phyloP scores from a whole-genome alignment of 2,329 filamentous ascomycete species.

The Chalaropsis thielavioides region DNA sequence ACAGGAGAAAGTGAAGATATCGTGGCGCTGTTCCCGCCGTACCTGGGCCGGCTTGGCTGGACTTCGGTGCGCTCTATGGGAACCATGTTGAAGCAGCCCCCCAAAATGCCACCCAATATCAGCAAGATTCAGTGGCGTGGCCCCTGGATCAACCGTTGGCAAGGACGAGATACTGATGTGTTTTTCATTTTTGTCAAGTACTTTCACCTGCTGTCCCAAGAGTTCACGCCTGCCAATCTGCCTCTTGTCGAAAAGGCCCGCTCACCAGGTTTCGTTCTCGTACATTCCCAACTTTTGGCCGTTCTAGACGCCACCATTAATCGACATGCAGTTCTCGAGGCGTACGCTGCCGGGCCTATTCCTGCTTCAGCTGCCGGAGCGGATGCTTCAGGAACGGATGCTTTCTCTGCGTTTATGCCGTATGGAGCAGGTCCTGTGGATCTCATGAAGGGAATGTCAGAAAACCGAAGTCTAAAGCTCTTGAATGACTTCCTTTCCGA shows the following conservation, averaged over 20 bases:
- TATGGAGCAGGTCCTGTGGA: slow-evolving; percentile 45
- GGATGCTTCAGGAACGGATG: slow-evolving; percentile 45
- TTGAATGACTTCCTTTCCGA: slow-evolving; percentile 62
- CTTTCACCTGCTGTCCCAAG: slow-evolving; percentile 63
- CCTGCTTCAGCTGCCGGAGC: slow-evolving; percentile 39
- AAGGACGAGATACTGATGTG: slow-evolving; percentile 71
- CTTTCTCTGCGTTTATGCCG: slow-evolving; percentile 47
- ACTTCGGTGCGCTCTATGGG: slow-evolving; percentile 35
- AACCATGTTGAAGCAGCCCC: slow-evolving; percentile 48
- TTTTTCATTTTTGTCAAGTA: slow-evolving; percentile 88
- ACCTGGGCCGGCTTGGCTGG: slow-evolving; percentile 44
- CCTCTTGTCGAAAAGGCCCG: slow-evolving; percentile 43
- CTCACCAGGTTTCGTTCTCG: slow-evolving; percentile 62
- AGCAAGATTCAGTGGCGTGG: slow-evolving; percentile 71
- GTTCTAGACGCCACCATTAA: slow-evolving; percentile 75
- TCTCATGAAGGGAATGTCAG: slow-evolving; percentile 66
- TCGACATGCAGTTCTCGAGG: slow-evolving; percentile 46
- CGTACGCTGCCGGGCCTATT: slow-evolving; percentile 29
- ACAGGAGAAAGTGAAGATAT: slow-evolving; percentile 48
- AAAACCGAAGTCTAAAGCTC: slow-evolving; percentile 71
- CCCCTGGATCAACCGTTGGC: slow-evolving; percentile 74
- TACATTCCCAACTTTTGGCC: slow-evolving; percentile 68
- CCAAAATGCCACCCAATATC: slow-evolving; percentile 51
- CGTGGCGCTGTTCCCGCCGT: slow-evolving; percentile 53
- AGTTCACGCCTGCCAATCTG: slow-evolving; percentile 47